These are phyloP conservation scores for Populus alba DNA, from an alignment of 345 rosid species.

Conservation along the genomic window DNA sequence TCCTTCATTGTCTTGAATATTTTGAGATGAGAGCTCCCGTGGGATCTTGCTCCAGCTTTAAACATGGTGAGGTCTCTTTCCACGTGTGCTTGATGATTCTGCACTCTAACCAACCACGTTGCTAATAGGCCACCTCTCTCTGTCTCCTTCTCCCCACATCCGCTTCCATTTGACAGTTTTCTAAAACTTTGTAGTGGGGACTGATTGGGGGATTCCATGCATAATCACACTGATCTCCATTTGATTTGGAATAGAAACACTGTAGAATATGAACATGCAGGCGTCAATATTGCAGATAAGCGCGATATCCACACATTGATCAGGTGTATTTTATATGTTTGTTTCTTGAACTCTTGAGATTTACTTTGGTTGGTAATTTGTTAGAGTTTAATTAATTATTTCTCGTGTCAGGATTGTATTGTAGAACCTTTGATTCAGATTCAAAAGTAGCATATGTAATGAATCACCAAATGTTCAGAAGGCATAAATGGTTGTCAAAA, in stretches of 20 bases:
- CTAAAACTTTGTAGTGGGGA: not conserved
- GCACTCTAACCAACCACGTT: conserved; percentile 28
- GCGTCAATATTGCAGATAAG: not conserved
- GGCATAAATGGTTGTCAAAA: not conserved
- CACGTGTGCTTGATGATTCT: conserved; percentile 31
- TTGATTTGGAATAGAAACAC: not conserved
- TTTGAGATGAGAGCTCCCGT: not conserved
- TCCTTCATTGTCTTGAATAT: not conserved
- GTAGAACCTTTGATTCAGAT: not conserved
- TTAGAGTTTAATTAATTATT: no score
- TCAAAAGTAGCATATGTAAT: not conserved
- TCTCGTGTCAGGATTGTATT: not conserved
- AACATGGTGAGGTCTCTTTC: conserved; percentile 15
- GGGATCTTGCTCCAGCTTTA: not conserved
- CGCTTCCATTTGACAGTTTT: not conserved
- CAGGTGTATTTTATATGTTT: no score
- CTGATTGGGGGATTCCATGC: not conserved
- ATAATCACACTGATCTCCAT: not conserved
- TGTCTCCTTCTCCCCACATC: conserved; percentile 10
- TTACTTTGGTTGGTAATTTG: no score
- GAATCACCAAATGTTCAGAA: not conserved
- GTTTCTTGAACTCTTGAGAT: no score
- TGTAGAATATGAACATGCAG: not conserved
- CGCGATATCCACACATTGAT: no score
- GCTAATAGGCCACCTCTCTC: conserved; percentile 14